Conservation (phyloP, 1,284 basidiomycete genomes). For the Trichosporon inkin region DNA sequence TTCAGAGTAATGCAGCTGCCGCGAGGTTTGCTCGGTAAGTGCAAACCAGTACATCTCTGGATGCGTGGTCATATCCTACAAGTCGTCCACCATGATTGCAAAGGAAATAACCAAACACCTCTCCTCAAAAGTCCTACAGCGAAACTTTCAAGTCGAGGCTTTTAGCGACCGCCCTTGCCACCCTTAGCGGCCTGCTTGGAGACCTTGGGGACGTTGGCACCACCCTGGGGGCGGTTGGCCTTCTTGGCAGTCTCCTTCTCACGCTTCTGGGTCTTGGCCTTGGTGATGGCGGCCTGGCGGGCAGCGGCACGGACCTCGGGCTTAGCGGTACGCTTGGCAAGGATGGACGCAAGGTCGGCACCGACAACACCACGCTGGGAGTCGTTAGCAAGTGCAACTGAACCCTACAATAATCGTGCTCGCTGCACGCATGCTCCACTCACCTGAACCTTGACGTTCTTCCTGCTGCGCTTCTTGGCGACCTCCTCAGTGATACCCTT, state of each 20-base stretch:
- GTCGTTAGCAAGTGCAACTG: not conserved
- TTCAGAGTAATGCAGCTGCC: not conserved
- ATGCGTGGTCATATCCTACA: constrained; percentile 28
- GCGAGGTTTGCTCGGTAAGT: constrained; percentile 2
- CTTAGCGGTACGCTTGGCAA: constrained; percentile 87
- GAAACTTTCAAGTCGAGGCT: not conserved
- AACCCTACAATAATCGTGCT: not conserved
- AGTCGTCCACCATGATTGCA: constrained; percentile 18
- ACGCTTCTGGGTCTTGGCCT: constrained; percentile 93
- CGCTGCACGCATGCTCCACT: constrained; percentile 18
- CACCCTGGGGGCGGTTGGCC: constrained; percentile 58
- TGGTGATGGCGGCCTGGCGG: constrained; percentile 77
- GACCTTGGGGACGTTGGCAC: constrained; percentile 67
- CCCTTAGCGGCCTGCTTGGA: constrained; percentile 97
- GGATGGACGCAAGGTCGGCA: constrained; percentile 85
- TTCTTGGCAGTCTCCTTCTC: constrained; percentile 90
- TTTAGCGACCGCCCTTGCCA: constrained; percentile 53
- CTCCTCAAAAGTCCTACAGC: constrained; percentile 9
- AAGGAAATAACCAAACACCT: constrained; percentile 11
- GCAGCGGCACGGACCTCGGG: constrained; percentile 77
- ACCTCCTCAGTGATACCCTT: constrained; percentile 99
- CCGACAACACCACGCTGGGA: constrained; percentile 92
- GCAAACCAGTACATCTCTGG: constrained; percentile 26
- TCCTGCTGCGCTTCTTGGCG: constrained; percentile 96
- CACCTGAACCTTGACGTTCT: constrained; percentile 83